These are phyloP conservation scores for Strobilomyces echinocephalus DNA, from an alignment of 768 basidiomycete genomes.

Conservation along the genomic window DNA sequence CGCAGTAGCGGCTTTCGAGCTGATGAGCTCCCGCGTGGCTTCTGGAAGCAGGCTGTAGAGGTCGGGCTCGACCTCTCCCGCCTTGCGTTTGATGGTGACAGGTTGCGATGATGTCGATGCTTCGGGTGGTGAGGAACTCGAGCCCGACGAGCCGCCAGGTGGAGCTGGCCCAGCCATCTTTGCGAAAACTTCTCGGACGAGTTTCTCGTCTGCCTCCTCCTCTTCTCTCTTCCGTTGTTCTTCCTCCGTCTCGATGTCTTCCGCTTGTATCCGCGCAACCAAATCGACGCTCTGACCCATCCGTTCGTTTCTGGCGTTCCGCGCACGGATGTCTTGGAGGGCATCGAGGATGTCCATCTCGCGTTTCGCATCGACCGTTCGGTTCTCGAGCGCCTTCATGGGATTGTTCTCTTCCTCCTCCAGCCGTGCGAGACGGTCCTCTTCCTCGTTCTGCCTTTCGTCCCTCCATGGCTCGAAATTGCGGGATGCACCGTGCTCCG, in stretches of 20 bases:
- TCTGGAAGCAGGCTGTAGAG: slow-evolving; percentile 66
- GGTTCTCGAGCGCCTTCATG: slow-evolving; percentile 94
- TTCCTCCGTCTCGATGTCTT: slow-evolving; percentile 76
- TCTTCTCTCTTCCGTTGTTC: slow-evolving; percentile 62
- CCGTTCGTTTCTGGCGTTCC: slow-evolving; percentile 85
- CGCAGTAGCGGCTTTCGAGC: slow-evolving; percentile 41
- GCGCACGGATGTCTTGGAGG: slow-evolving; percentile 83
- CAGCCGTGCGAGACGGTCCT: slow-evolving; percentile 77
- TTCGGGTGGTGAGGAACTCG: slow-evolving; percentile 19
- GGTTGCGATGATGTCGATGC: slow-evolving; percentile 21
- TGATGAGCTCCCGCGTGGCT: slow-evolving; percentile 55
- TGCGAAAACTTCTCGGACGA: slow-evolving; percentile 84
- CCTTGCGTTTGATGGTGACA: slow-evolving; percentile 84
- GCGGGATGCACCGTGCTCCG: slow-evolving; percentile 94
- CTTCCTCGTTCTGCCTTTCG: slow-evolving; percentile 69
- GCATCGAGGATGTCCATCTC: slow-evolving; percentile 99
- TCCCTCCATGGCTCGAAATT: slow-evolving; percentile 99
- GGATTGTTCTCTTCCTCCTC: slow-evolving; percentile 95
- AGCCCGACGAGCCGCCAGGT: slow-evolving; percentile 17
- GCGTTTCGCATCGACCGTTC: slow-evolving; percentile 86
- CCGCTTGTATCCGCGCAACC: slow-evolving; percentile 51
- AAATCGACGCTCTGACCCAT: slow-evolving; percentile 73
- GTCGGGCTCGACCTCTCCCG: slow-evolving; percentile 71
- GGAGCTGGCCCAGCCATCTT: slow-evolving; percentile 49
- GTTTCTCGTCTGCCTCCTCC: slow-evolving; percentile 89